phyloP scores from a whole-genome alignment of 192 early-diverging fungal genomes.

The Dissophora ornata region DNA sequence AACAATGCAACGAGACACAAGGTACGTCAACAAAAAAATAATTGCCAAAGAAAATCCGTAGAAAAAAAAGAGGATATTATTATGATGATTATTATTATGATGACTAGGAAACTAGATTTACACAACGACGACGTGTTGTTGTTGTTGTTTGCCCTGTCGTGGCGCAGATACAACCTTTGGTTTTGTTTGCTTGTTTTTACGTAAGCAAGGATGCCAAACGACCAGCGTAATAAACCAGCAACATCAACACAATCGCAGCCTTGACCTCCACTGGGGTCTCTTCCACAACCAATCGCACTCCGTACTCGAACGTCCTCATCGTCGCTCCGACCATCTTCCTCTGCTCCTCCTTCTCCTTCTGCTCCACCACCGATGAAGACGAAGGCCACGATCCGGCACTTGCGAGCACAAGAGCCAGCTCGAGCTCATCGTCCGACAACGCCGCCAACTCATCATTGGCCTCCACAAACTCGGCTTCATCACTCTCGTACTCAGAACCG shows the following conservation, averaged over 20 bases:
- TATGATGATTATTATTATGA: too few species aligned
- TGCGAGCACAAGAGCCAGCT: slow-evolving; percentile 11
- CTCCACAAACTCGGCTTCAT: slow-evolving; percentile 50
- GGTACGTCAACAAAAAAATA: too few species aligned
- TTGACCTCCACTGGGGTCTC: slow-evolving; percentile 18
- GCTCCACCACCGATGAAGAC: not conserved
- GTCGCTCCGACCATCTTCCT: slow-evolving; percentile 26
- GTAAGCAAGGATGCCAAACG: slow-evolving; percentile 29
- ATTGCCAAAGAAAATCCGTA: too few species aligned
- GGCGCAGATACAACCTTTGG: too few species aligned
- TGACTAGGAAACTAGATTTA: too few species aligned
- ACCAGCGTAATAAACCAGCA: slow-evolving; percentile 38
- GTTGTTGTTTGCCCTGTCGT: too few species aligned
- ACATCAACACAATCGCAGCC: slow-evolving; percentile 33
- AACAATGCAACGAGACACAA: too few species aligned
- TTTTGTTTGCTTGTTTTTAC: not conserved
- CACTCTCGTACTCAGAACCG: slow-evolving; percentile 6
- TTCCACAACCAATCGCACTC: slow-evolving; percentile 2
- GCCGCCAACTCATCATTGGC: slow-evolving; percentile 31
- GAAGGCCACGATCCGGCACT: slow-evolving; percentile 28
- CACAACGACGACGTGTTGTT: too few species aligned
- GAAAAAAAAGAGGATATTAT: too few species aligned
- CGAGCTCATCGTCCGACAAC: slow-evolving; percentile 31
- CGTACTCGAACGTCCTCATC: slow-evolving; percentile 13
- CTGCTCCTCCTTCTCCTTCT: not conserved